Evolutionary conservation across 2,329 filamentous ascomycete species (phyloP).

Genomic region (Nemania diffusa): DNA sequence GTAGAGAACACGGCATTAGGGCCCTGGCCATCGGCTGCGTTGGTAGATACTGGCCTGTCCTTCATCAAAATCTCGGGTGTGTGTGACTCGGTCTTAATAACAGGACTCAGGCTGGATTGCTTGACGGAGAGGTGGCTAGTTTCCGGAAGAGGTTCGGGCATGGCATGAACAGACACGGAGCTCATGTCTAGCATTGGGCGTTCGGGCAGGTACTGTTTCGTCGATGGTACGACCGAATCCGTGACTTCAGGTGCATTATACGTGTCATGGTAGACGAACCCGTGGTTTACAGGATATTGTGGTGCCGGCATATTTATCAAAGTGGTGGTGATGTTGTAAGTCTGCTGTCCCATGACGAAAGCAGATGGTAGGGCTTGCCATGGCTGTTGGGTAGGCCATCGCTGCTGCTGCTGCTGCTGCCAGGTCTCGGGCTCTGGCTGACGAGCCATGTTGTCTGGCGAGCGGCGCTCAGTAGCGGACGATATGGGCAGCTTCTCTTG

Average conservation of each 20-base stretch:
- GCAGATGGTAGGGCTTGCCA: slow-evolving; percentile 58
- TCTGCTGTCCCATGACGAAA: slow-evolving; percentile 57
- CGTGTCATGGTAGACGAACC: slow-evolving; percentile 32
- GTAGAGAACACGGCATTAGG: slow-evolving; percentile 77
- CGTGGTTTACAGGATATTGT: slow-evolving; percentile 32
- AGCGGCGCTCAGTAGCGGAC: slow-evolving; percentile 6
- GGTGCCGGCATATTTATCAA: slow-evolving; percentile 53
- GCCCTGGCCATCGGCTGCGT: slow-evolving; percentile 58
- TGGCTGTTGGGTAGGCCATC: slow-evolving; percentile 62
- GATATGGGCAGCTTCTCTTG: slow-evolving; percentile 16
- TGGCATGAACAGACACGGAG: slow-evolving; percentile 9
- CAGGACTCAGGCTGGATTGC: slow-evolving; percentile 28
- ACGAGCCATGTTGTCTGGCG: slow-evolving; percentile 27
- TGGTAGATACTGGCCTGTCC: slow-evolving; percentile 56
- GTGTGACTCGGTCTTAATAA: slow-evolving; percentile 37
- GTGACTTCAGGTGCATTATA: slow-evolving; percentile 24
- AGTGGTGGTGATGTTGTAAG: slow-evolving; percentile 58
- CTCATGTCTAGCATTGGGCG: slow-evolving; percentile 28
- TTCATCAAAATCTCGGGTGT: slow-evolving; percentile 25
- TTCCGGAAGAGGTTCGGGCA: slow-evolving; percentile 20
- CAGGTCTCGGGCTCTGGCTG: slow-evolving; percentile 52
- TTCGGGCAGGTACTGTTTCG: slow-evolving; percentile 32
- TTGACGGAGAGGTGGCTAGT: slow-evolving; percentile 18
- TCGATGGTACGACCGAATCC: slow-evolving; percentile 19
- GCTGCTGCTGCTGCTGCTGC: slow-evolving; percentile 53